Evolutionary conservation across 371 early-diverging fungal genomes (phyloP).

Genomic region (Apophysomyces variabilis): DNA sequence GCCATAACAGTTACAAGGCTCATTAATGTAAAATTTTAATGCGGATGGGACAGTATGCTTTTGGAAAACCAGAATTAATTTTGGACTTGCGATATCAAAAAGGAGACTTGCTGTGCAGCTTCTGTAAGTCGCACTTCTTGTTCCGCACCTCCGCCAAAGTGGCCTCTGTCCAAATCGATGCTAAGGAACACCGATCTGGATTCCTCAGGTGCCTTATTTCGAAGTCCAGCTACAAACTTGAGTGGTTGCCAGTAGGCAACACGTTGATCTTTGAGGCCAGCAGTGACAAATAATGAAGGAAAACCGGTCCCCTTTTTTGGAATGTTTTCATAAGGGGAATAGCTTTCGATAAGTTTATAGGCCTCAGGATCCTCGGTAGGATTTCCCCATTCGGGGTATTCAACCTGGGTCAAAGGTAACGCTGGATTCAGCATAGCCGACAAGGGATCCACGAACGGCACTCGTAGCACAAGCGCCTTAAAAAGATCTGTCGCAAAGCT

Average conservation of each 20-base stretch:
- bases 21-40: neutral
- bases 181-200: conserved; percentile 27
- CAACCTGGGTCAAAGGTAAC: conserved; percentile 78
- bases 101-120: conserved; percentile 56
- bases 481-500: conserved; percentile 61
- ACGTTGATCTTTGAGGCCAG: conserved; percentile 76
- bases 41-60: neutral
- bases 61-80: conserved; percentile 18
- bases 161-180: conserved; percentile 56
- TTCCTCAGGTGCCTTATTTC: conserved; percentile 21
- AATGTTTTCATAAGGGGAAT: conserved; percentile 86
- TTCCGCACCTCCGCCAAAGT: conserved; percentile 55
- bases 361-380: conserved; percentile 55
- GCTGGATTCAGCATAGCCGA: conserved; percentile 78
- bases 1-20: neutral
- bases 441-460: conserved; percentile 87
- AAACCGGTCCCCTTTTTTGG: conserved; percentile 21
- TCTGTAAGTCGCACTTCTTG: conserved; percentile 52
- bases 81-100: conserved; percentile 53
- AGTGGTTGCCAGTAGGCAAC: conserved; percentile 81
- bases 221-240: conserved; percentile 71
- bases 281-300: conserved; percentile 77
- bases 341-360: conserved; percentile 65
- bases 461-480: conserved; percentile 77
- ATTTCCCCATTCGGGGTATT: conserved; percentile 89